phyloP scores from a whole-genome alignment of 2,329 filamentous ascomycete species.

The Thielaviopsis cerberus region DNA sequence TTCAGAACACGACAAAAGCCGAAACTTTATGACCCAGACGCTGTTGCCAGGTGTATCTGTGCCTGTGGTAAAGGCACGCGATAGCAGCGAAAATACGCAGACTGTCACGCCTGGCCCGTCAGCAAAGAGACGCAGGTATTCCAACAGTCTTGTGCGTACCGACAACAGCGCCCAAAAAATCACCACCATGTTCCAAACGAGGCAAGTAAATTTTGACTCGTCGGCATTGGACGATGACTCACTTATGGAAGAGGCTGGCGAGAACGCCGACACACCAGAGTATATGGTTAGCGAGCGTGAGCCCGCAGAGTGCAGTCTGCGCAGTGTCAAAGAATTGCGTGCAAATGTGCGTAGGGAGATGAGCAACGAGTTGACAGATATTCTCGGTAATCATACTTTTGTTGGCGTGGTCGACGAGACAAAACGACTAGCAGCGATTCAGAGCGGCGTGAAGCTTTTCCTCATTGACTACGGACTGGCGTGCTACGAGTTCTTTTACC shows the following conservation, averaged over 20 bases:
- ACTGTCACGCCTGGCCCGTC: slow-evolving; percentile 19
- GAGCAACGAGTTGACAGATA: slow-evolving; percentile 71
- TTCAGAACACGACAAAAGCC: slow-evolving; percentile 75
- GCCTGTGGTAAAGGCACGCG: slow-evolving; percentile 16
- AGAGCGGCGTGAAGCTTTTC: slow-evolving; percentile 80
- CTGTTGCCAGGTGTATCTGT: slow-evolving; percentile 49
- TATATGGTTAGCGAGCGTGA: slow-evolving; percentile 59
- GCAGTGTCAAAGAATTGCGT: slow-evolving; percentile 72
- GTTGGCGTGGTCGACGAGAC: slow-evolving; percentile 80
- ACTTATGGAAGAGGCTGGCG: slow-evolving; percentile 19
- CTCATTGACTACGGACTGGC: slow-evolving; percentile 82
- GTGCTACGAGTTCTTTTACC: slow-evolving; percentile 84
- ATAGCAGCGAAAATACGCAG: slow-evolving; percentile 14
- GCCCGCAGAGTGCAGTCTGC: slow-evolving; percentile 51
- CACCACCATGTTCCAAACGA: slow-evolving; percentile 73
- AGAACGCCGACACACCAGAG: slow-evolving; percentile 29
- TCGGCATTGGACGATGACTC: slow-evolving; percentile 18
- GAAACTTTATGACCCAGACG: slow-evolving; percentile 86
- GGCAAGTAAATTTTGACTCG: slow-evolving; percentile 4
- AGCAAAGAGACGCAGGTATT: slow-evolving; percentile 24
- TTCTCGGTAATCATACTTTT: slow-evolving; percentile 77
- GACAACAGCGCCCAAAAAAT: slow-evolving; percentile 84
- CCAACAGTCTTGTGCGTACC: slow-evolving; percentile 73
- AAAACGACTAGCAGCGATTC: slow-evolving; percentile 76
- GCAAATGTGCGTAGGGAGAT: slow-evolving; percentile 61